Evolutionary conservation across 208 protist genomes (phyloP).

Genomic region (Lotmaria passim): DNA sequence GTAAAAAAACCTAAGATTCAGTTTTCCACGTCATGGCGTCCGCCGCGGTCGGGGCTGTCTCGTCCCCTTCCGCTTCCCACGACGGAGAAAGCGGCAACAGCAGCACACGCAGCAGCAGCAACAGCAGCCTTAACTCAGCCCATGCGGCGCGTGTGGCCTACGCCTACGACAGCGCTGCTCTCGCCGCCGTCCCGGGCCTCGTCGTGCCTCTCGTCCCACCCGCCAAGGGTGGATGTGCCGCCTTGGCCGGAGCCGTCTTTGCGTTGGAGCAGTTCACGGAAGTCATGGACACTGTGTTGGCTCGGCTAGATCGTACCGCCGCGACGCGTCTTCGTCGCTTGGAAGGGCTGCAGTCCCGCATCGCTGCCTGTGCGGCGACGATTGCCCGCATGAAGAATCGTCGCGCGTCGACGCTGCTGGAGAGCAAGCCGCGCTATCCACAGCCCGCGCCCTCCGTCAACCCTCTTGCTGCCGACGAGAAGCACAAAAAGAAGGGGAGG

Average conservation of each 20-base stretch:
- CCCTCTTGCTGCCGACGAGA: too few relatives aligned
- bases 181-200: conserved; percentile 25
- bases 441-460: neutral
- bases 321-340: conserved; percentile 8
- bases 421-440: conserved; percentile 30
- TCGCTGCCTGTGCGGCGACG: conserved; percentile 17
- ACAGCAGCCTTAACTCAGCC: conserved; percentile 22
- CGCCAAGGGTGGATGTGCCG: conserved; percentile 21
- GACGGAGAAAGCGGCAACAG: neutral
- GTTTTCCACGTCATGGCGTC: too few relatives aligned
- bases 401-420: conserved; percentile 15
- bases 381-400: conserved; percentile 11
- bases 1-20: too few relatives aligned
- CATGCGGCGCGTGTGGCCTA: conserved; percentile 3
- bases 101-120: neutral
- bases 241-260: conserved; percentile 28
- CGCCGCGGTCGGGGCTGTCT: neutral
- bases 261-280: conserved; percentile 20
- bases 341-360: conserved; percentile 13
- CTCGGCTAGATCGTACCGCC: conserved; percentile 18
- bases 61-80: neutral
- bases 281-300: conserved; percentile 26
- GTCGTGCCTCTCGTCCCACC: conserved; percentile 33
- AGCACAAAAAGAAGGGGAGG: neutral
- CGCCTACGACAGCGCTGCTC: conserved; percentile 26